phyloP scores from a whole-genome alignment of 1,284 basidiomycete species.

The Ceratobasidium sp. region DNA sequence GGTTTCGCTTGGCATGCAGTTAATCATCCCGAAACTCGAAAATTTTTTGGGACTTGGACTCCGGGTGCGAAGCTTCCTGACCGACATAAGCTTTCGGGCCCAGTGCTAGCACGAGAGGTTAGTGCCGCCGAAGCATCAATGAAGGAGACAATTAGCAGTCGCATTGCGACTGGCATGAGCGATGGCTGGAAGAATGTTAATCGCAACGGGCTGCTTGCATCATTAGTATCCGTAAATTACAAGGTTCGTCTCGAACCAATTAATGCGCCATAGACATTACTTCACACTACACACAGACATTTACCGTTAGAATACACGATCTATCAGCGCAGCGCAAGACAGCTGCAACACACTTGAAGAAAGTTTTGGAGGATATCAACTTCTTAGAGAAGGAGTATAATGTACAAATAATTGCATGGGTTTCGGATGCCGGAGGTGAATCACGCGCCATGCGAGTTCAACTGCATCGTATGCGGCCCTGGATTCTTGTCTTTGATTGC shows the following conservation, averaged over 20 bases:
- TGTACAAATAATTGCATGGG: slow-evolving; percentile 15
- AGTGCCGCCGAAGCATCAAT: neutral
- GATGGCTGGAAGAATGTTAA: slow-evolving; percentile 44
- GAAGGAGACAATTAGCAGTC: slow-evolving; percentile 2
- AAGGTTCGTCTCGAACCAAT: no score
- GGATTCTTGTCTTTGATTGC: slow-evolving; percentile 58
- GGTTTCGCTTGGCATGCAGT: slow-evolving; percentile 15
- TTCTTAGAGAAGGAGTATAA: slow-evolving; percentile 1
- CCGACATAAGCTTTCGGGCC: slow-evolving; percentile 20
- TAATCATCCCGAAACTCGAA: slow-evolving; percentile 21
- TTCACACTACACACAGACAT: no score
- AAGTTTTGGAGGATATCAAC: slow-evolving; percentile 1
- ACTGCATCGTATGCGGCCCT: slow-evolving; percentile 52
- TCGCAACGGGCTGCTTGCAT: slow-evolving; percentile 30
- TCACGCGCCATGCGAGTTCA: slow-evolving; percentile 54
- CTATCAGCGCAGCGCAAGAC: slow-evolving; percentile 13
- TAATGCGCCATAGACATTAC: no score
- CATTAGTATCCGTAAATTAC: slow-evolving; percentile 28
- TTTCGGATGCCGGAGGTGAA: slow-evolving; percentile 59
- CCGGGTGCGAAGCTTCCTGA: slow-evolving; percentile 4
- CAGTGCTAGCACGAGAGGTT: neutral
- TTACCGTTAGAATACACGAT: slow-evolving; percentile 1
- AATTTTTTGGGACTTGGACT: slow-evolving; percentile 8
- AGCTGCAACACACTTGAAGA: slow-evolving; percentile 7
- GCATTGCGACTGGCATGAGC: slow-evolving; percentile 32